Evolutionary conservation across 805 yeast genomes (phyloP).

Genomic region (Wickerhamomyces tratensis): DNA sequence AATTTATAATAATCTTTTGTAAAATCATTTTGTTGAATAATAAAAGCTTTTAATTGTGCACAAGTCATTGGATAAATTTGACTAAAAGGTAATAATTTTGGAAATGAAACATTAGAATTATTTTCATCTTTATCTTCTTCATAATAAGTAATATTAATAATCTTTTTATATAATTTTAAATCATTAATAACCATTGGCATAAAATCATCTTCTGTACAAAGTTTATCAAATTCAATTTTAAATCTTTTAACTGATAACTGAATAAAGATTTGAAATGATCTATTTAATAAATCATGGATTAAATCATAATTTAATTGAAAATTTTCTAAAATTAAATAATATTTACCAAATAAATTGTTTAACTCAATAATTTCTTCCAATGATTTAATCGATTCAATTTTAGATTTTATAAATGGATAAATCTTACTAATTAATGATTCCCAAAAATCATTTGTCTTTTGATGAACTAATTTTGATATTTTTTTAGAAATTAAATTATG

Average conservation of each 20-base stretch:
- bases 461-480: conserved; percentile 49
- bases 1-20: conserved; percentile 57
- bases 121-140: conserved; percentile 36
- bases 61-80: conserved; percentile 84
- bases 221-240: conserved; percentile 45
- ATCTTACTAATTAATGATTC: conserved; percentile 53
- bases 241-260: conserved; percentile 45
- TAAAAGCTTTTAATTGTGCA: conserved; percentile 56
- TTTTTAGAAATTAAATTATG: conserved; percentile 64
- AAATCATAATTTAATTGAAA: conserved; percentile 50
- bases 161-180: conserved; percentile 47
- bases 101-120: conserved; percentile 23
- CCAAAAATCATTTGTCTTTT: conserved; percentile 60
- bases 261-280: conserved; percentile 53
- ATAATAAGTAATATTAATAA: conserved; percentile 64
- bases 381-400: conserved; percentile 33
- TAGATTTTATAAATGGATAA: conserved; percentile 45
- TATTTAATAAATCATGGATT: conserved; percentile 51
- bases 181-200: conserved; percentile 75
- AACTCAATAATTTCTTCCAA: conserved; percentile 39
- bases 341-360: conserved; percentile 58
- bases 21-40: conserved; percentile 56
- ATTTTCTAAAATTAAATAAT: conserved; percentile 69
- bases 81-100: conserved; percentile 76
- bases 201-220: conserved; percentile 73